A percentile compares a stretch with the other conserved stretches of the same genome.
Evolutionary conservation across 306 rosid species (phyloP).

Genomic region (Sesbania bispinosa): DNA sequence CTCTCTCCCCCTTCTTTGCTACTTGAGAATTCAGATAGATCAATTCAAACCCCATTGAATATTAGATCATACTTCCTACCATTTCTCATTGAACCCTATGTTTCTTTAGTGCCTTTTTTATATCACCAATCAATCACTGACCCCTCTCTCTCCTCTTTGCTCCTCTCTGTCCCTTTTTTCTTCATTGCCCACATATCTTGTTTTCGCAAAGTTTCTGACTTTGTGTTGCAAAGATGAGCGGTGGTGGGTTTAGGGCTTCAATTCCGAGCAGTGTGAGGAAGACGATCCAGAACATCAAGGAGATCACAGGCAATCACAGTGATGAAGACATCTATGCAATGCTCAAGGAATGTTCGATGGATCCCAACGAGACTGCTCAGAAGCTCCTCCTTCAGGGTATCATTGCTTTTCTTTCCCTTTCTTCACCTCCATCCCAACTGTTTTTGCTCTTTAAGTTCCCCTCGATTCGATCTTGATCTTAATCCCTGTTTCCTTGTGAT

Average conservation of each 20-base stretch:
- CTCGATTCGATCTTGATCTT: constrained; percentile 33
- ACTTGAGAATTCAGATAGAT: constrained; percentile 39
- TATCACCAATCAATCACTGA: constrained; percentile 30
- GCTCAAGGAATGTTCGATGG: constrained; percentile 96
- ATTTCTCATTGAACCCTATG: constrained; percentile 22
- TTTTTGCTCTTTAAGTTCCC: not conserved
- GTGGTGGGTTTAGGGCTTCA: constrained; percentile 80
- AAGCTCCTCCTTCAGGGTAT: constrained; percentile 93
- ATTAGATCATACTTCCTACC: constrained; percentile 5
- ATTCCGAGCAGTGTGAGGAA: constrained; percentile 66
- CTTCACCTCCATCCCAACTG: not conserved
- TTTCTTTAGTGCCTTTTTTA: constrained; percentile 25
- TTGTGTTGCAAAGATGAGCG: constrained; percentile 59
- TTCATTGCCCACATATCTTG: constrained; percentile 14
- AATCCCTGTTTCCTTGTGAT: constrained; percentile 37
- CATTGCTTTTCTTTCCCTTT: not conserved
- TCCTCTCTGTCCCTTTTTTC: constrained; percentile 19
- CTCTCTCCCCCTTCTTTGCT: constrained; percentile 5
- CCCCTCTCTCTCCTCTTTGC: constrained; percentile 29
- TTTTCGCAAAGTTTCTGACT: constrained; percentile 20
- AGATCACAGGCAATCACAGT: constrained; percentile 82
- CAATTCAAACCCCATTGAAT: constrained; percentile 44
- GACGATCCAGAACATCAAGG: constrained; percentile 79
- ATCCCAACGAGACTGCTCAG: constrained; percentile 93
- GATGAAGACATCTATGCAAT: constrained; percentile 90